Base-by-base conservation (phyloP, 148 eudicot genomes). In the Chenopodium album region DNA sequence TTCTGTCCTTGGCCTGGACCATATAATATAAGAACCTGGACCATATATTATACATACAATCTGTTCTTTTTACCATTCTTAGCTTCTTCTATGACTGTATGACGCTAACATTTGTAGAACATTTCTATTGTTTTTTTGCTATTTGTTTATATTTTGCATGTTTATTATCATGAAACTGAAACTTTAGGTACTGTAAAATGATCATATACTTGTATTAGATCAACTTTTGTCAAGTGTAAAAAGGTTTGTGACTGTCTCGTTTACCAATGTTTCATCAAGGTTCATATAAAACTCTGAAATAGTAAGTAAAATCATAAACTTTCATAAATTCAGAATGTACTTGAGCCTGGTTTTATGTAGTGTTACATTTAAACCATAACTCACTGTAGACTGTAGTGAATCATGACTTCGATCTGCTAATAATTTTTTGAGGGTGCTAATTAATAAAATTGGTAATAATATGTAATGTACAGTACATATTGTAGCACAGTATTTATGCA, bases 21-120 rank as follows among this genome's bases (percentile, higher is more conserved):
- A 54, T 16, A 54, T 54, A 54, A 48, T 37, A 47, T 12, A 32
- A 79, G 48, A 69, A 16, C 31, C 29, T 56, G 76, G 66, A 54
- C 82, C 75, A 59, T 37, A n/a, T 29, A 23, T 22, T 20, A 56
- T 77, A 56, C 47, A 32, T 31, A 29, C 47, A 13, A 70, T 70
- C 46, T 44, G 32, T 64, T 59, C 34, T 46, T 78, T 83, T 78
- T 83, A 50, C 78, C 78, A 50, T 73, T 83, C 78, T 83, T 78
- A 78, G 85, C 71, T 77, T 71, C 23, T 72, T 71, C 37, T n/a
- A 77, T 81, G 83, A 44, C 78, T 71, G 20, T n/a, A 77, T 81
- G 83, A 44, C 73, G 72, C 56, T 26, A 32, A 41, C 28, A 70
- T 70, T 34, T 70, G 44, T 70, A 17, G 11, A 12, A 29, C 71